Conservation (phyloP, 2,329 filamentous ascomycete genomes). For the Cytospora piceicola region DNA sequence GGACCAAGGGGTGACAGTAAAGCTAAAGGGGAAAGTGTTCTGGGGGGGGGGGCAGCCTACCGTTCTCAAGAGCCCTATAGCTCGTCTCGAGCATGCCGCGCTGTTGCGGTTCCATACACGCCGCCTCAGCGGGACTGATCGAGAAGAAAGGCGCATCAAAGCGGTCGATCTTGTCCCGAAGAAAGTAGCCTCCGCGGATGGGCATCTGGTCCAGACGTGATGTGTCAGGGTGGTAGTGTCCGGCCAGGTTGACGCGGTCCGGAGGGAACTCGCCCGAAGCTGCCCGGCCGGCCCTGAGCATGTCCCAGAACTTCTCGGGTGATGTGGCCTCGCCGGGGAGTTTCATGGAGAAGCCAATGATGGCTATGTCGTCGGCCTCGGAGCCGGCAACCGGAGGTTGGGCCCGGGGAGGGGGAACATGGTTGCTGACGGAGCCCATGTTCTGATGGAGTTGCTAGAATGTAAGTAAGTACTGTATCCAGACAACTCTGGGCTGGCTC, state of each 20-base stretch:
- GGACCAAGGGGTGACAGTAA: background rate
- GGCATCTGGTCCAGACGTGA: constrained; percentile 1
- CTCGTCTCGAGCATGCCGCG: constrained; percentile 15
- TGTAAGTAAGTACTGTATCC: too few relatives aligned
- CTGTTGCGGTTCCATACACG: constrained; percentile 23
- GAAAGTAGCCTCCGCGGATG: background rate
- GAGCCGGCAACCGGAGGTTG: too few relatives aligned
- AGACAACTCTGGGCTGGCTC: too few relatives aligned
- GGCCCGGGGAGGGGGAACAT: too few relatives aligned
- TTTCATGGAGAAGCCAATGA: constrained; percentile 31
- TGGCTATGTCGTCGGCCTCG: constrained; percentile 24
- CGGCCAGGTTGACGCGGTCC: constrained; percentile 38
- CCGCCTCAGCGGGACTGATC: constrained; percentile 20
- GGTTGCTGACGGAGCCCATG: too few relatives aligned
- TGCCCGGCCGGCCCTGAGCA: constrained; percentile 36
- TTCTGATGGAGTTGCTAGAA: too few relatives aligned
- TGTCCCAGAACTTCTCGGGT: constrained; percentile 36
- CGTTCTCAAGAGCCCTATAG: constrained; percentile 26
- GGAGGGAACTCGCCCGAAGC: constrained; percentile 35
- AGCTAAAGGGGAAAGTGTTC: fast-evolving
- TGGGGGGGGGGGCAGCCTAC: constrained; percentile 1
- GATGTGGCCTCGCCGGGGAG: constrained; percentile 37
- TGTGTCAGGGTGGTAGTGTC: constrained; percentile 37
- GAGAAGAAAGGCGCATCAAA: constrained; percentile 30
- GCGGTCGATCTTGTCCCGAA: constrained; percentile 2